Conservation (phyloP, 2,329 filamentous ascomycete species). For the Tolypocladium endophyticum region DNA sequence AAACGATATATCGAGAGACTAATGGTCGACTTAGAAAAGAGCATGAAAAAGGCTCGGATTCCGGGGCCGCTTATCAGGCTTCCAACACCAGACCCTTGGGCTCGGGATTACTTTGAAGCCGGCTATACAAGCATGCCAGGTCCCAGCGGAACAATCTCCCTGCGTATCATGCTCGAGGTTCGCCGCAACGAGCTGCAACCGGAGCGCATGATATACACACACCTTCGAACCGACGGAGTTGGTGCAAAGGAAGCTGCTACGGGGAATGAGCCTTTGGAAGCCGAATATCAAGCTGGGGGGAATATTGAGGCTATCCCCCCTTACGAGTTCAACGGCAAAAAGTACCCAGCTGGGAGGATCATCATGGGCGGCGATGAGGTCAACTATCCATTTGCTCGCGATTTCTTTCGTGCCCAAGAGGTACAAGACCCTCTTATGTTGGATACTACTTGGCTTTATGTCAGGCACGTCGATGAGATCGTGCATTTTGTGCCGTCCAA, state of each 20-base stretch:
- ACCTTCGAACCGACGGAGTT: conserved; percentile 15
- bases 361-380: conserved; percentile 7
- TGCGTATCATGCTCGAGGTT: conserved; percentile 19
- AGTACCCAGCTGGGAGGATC: conserved; percentile 11
- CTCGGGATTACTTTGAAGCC: conserved; percentile 27
- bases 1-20: background rate
- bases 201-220: conserved; percentile 19
- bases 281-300: conserved; percentile 13
- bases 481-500: conserved; percentile 15
- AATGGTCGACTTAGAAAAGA: background rate
- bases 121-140: conserved; percentile 26
- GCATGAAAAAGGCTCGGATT: background rate
- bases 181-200: conserved; percentile 10
- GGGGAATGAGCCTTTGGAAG: too few relatives aligned
- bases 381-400: background rate
- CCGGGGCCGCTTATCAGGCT: conserved; percentile 11
- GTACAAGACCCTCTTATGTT: conserved; percentile 22
- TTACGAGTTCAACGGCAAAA: conserved; percentile 8
- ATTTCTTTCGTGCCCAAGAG: conserved; percentile 20
- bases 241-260: conserved; percentile 16
- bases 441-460: conserved; percentile 12
- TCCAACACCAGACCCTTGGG: conserved; percentile 21
- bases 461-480: conserved; percentile 15
- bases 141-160: conserved; percentile 15
- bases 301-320: conserved; percentile 29